Percentiles rank a stretch among this genome's conserved stretches.
These are phyloP conservation scores for Aspergillus uvarum DNA, from an alignment of 2,329 filamentous ascomycete species.

Conservation along the genomic window DNA sequence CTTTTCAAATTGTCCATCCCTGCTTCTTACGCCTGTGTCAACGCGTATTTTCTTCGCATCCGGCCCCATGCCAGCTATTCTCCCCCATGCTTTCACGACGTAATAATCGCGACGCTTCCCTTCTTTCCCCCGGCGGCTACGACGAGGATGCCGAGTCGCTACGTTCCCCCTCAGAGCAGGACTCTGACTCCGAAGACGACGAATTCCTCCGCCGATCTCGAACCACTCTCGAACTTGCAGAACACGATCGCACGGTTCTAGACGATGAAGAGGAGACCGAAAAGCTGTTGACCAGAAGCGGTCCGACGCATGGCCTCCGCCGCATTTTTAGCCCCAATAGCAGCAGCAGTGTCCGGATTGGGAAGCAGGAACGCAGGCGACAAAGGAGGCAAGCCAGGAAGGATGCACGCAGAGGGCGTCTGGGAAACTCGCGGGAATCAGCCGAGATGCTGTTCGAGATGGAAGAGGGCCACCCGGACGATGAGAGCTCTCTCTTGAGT, in stretches of 20 bases:
- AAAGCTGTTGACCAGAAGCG: conserved; percentile 45
- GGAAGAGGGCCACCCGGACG: conserved; percentile 69
- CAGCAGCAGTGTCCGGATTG: conserved; percentile 51
- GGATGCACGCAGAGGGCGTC: conserved; percentile 45
- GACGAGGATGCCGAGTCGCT: conserved; percentile 69
- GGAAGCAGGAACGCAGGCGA: conserved; percentile 53
- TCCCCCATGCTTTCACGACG: conserved; percentile 26
- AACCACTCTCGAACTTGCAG: conserved; percentile 67
- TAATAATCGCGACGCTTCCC: conserved; percentile 39
- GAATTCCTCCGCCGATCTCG: conserved; percentile 64
- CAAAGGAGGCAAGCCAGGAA: conserved; percentile 49
- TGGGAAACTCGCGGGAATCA: conserved; percentile 61
- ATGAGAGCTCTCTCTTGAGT: conserved; percentile 17
- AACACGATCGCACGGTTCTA: conserved; percentile 68
- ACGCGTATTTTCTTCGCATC: conserved; percentile 1
- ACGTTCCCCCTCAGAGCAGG: conserved; percentile 63
- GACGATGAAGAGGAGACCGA: conserved; percentile 69
- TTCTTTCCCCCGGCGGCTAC: conserved; percentile 64
- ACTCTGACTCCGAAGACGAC: conserved; percentile 75
- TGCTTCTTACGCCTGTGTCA: background rate
- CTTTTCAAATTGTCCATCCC: background rate
- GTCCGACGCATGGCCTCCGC: conserved; percentile 37
- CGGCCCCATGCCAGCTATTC: conserved; percentile 8
- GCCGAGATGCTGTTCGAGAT: conserved; percentile 83
- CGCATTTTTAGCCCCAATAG: conserved; percentile 45